A percentile compares a stretch with the other conserved stretches of the same genome.
Conservation (phyloP, 257 asterid genomes). For the Solanum phureja region DNA sequence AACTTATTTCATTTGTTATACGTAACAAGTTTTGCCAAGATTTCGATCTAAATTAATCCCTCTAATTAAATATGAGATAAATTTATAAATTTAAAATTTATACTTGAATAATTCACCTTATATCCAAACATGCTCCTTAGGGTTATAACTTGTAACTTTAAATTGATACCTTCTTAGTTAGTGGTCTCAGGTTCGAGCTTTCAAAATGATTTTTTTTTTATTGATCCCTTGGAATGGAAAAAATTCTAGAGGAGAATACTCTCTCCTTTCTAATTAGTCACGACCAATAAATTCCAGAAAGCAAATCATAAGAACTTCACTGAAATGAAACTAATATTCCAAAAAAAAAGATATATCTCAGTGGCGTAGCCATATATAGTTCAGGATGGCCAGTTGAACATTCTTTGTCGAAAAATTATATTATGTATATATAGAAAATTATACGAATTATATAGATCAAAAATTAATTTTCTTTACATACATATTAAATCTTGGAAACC, state of each 20-base stretch:
- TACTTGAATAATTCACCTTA: not conserved
- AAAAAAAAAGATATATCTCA: too few relatives aligned
- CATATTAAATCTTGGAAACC: too few relatives aligned
- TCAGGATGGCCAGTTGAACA: too few relatives aligned
- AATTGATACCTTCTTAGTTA: not conserved
- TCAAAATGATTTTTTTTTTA: not conserved
- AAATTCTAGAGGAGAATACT: not conserved
- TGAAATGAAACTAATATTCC: too few relatives aligned
- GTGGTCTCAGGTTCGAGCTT: fast-evolving
- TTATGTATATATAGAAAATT: too few relatives aligned
- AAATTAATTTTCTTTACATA: too few relatives aligned
- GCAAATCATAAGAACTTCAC: not conserved
- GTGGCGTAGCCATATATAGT: too few relatives aligned
- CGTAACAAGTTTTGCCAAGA: not conserved
- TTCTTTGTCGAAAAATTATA: too few relatives aligned
- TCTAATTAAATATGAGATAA: not conserved
- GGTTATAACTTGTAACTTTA: not conserved
- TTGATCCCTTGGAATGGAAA: too few relatives aligned
- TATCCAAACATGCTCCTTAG: not conserved
- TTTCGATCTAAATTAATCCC: not conserved
- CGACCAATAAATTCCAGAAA: not conserved
- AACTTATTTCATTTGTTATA: not conserved
- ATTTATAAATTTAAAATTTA: not conserved
- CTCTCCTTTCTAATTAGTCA: not conserved
- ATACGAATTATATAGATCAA: too few relatives aligned